A percentile compares a stretch with the other conserved stretches of the same genome.
These are phyloP conservation scores for Xenosphaeropsis pyriputrescens DNA, from an alignment of 2,329 filamentous ascomycete genomes.

Conservation along the genomic window DNA sequence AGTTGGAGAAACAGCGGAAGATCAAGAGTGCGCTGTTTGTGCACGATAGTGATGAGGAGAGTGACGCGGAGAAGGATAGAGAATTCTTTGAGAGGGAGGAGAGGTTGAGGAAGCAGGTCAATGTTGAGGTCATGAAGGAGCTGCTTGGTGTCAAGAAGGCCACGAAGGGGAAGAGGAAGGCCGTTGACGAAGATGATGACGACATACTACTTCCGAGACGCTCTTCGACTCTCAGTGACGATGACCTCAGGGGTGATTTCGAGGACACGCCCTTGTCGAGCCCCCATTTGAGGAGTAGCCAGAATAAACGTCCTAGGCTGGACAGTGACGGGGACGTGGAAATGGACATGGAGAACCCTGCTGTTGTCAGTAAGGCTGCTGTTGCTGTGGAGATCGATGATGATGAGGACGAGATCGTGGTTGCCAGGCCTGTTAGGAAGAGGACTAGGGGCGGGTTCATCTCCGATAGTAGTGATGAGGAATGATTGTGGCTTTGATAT, in stretches of 20 bases:
- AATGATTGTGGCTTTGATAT: conserved; percentile 7
- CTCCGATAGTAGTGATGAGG: conserved; percentile 40
- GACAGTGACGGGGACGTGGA: conserved; percentile 17
- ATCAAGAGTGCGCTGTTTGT: conserved; percentile 81
- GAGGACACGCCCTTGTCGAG: conserved; percentile 24
- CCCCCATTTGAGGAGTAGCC: conserved; percentile 17
- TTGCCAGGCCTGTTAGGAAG: conserved; percentile 18
- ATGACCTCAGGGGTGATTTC: conserved; percentile 11
- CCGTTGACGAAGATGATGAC: conserved; percentile 9
- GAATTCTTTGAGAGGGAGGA: conserved; percentile 72
- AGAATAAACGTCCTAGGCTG: conserved; percentile 21
- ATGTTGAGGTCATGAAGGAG: conserved; percentile 14
- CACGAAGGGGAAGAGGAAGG: conserved; percentile 8
- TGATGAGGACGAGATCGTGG: conserved; percentile 23
- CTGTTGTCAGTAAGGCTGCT: conserved; percentile 9
- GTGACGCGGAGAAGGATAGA: conserved; percentile 57
- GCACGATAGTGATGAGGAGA: conserved; percentile 74
- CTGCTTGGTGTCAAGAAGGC: conserved; percentile 10
- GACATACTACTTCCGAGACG: conserved; percentile 8
- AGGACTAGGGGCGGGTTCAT: conserved; percentile 38
- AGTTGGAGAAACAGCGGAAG: conserved; percentile 61
- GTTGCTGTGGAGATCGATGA: conserved; percentile 22
- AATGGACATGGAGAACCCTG: conserved; percentile 12
- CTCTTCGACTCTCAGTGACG: conserved; percentile 5
- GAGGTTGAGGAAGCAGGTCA: conserved; percentile 38